Base-by-base conservation (phyloP, 768 basidiomycete species). In the Piloderma croceum region DNA sequence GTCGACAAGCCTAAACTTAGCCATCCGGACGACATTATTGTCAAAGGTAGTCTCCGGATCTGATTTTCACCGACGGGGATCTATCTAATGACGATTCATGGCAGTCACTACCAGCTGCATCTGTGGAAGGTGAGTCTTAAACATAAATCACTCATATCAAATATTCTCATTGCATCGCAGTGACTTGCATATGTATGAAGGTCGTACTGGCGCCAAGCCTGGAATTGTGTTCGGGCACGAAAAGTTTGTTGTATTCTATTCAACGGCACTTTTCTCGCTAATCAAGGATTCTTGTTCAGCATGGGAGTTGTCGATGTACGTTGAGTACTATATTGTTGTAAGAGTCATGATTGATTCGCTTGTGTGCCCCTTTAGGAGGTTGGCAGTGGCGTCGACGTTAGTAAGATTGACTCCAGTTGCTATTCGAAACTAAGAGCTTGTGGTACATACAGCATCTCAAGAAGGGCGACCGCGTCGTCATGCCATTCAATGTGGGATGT, bases 401-500 rank as follows among this genome's bases (percentile, higher is more conserved):
- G 65, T 47, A 12, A 15, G 2, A 17, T 32, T 19, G 6, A 12
- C 15, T 36, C n/a, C 21, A 35, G 13, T 38, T 15, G 17, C 9
- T 10, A 15, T 39, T 23, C 7, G 11, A 15, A 34, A 19, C 15
- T 12, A 34, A 13, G 19, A 22, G 13, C 18, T 3, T 24, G 36
- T 34, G 45, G 36, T 21, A 24, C 34, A 38, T 24, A 10, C 29
- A 73, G 71, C 60, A 73, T 7, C 51, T 77, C 31, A 71, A 75
- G 58, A 69, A 70, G 44, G 76, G 75, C 11, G 76, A 78, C 48
- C 67, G 76, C 22, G 74, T 77, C n/a, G 74, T 77, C 18, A 71
- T 76, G 66, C 76, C 74, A 1, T 77, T 77, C 62, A 77, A 77
- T 42, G 75, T 77, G 22, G 74, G 72, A 0, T 77, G 75, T 46